These are phyloP conservation scores for Saccharomyces paradoxus DNA, from an alignment of 805 yeast species.

Conservation along the genomic window DNA sequence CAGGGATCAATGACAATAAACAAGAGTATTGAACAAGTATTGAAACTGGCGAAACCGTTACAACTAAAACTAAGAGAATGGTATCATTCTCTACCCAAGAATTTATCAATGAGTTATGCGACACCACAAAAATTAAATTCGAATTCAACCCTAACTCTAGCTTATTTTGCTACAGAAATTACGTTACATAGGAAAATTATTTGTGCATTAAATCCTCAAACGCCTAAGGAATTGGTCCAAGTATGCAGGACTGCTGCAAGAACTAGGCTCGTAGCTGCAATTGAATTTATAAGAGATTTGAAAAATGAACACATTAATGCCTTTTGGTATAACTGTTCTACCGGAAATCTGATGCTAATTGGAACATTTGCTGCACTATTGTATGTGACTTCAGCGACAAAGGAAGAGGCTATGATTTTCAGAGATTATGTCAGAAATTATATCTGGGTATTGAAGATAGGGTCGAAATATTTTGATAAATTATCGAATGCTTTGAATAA, in stretches of 20 bases:
- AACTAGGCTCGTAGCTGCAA: constrained; percentile 72
- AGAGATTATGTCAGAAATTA: constrained; percentile 66
- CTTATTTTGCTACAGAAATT: constrained; percentile 85
- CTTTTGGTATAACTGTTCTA: constrained; percentile 82
- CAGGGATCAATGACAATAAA: constrained; percentile 53
- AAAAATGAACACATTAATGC: constrained; percentile 78
- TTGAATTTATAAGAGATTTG: constrained; percentile 67
- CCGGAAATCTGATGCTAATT: constrained; percentile 69
- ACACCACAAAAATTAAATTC: constrained; percentile 58
- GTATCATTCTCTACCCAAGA: constrained; percentile 65
- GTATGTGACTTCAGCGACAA: constrained; percentile 53
- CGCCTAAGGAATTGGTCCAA: constrained; percentile 45
- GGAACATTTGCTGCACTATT: constrained; percentile 83
- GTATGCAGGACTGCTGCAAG: constrained; percentile 84
- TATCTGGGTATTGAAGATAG: constrained; percentile 65
- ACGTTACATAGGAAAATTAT: constrained; percentile 75
- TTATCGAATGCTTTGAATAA: constrained; percentile 65
- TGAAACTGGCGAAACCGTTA: constrained; percentile 72
- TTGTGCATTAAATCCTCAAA: constrained; percentile 37
- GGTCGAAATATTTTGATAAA: constrained; percentile 70
- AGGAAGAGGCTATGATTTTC: constrained; percentile 57
- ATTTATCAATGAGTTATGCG: constrained; percentile 53
- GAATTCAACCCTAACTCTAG: constrained; percentile 70
- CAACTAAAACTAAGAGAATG: constrained; percentile 64
- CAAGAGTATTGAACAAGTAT: constrained; percentile 54